Evolutionary conservation across 257 asterid genomes (phyloP).

Genomic region (Plantago elongata): DNA sequence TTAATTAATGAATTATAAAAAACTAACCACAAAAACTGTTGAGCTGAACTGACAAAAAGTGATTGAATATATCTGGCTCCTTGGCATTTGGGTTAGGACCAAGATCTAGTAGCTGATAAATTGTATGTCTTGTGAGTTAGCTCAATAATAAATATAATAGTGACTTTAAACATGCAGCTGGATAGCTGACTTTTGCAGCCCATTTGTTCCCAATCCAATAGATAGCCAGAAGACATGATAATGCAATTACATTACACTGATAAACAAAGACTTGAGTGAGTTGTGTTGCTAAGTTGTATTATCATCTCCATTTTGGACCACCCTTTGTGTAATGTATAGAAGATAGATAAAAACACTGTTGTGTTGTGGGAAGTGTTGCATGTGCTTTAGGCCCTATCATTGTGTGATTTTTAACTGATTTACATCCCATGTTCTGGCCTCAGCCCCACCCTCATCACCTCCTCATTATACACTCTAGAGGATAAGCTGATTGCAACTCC

Average conservation of each 20-base stretch:
- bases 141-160: conserved; percentile 10
- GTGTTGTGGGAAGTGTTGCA: conserved; percentile 33
- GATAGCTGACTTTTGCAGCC: conserved; percentile 46
- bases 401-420: conserved; percentile 37
- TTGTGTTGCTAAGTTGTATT: neutral
- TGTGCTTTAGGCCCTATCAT: conserved; percentile 40
- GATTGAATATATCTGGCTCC: conserved; percentile 8
- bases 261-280: conserved; percentile 11
- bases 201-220: conserved; percentile 28
- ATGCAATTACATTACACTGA: neutral
- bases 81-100: conserved; percentile 33
- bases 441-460: conserved; percentile 33
- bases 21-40: too few species aligned
- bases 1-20: too few species aligned
- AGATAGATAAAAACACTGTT: conserved; percentile 18
- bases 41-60: neutral
- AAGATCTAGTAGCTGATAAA: conserved; percentile 7
- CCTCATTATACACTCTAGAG: conserved; percentile 9
- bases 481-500: conserved; percentile 12
- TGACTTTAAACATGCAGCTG: conserved; percentile 36
- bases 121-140: neutral
- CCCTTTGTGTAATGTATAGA: neutral
- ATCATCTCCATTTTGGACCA: conserved; percentile 40
- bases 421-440: conserved; percentile 52
- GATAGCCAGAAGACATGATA: conserved; percentile 9